These are phyloP conservation scores for Annulohypoxylon moriforme DNA, from an alignment of 495 filamentous ascomycete species.

Conservation along the genomic window DNA sequence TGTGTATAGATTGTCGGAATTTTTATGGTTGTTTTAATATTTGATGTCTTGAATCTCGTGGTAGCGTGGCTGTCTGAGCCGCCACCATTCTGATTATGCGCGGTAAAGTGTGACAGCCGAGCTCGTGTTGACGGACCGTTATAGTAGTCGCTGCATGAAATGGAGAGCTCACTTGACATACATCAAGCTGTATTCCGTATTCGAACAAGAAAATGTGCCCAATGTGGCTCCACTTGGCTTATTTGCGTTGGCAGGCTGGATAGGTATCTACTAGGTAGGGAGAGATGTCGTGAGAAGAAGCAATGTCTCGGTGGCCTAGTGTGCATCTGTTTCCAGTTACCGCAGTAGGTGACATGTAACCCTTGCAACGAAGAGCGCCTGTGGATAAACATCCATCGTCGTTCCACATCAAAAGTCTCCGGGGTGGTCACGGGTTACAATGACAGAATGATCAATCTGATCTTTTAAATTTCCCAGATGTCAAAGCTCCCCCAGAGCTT, in stretches of 20 bases:
- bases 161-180: conserved; percentile 13
- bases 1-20: conserved; percentile 11
- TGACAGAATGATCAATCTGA: conserved; percentile 1
- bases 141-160: conserved; percentile 18
- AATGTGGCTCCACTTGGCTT: conserved; percentile 23
- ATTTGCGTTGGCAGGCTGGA: conserved; percentile 9
- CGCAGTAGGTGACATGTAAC: conserved; percentile 5
- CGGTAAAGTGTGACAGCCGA: conserved; percentile 28
- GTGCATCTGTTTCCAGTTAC: conserved; percentile 7
- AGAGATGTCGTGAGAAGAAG: conserved; percentile 14
- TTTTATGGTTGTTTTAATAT: conserved; percentile 6
- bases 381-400: neutral
- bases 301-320: neutral
- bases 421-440: conserved; percentile 4
- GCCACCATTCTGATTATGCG: conserved; percentile 25
- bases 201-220: conserved; percentile 11
- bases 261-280: neutral
- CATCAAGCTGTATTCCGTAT: conserved; percentile 7
- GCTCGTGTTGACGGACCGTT: conserved; percentile 40
- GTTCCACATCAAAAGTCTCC: conserved; percentile 12
- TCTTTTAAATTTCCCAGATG: neutral
- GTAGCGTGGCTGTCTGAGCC: conserved; percentile 18
- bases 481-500: neutral
- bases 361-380: neutral
- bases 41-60: conserved; percentile 22